A percentile compares a stretch with the other conserved stretches of the same genome.
Evolutionary conservation across 495 filamentous ascomycete genomes (phyloP).

Genomic region (Cladorrhinum samala): DNA sequence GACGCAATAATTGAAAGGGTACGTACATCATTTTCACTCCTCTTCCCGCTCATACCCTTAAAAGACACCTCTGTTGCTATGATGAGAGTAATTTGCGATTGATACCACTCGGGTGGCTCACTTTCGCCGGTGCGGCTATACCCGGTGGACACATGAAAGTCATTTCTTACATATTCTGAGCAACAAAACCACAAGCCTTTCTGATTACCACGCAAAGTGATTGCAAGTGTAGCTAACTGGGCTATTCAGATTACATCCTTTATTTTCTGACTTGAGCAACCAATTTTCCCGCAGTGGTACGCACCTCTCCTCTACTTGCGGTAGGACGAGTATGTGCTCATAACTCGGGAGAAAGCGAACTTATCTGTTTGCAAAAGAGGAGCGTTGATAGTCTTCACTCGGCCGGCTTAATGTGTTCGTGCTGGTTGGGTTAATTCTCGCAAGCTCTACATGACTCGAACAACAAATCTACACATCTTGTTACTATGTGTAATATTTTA

Average conservation of each 20-base stretch:
- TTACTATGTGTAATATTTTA: no score
- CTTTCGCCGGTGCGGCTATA: conserved; percentile 30
- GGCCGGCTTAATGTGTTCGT: conserved; percentile 3
- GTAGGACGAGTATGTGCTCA: conserved; percentile 8
- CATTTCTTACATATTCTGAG: conserved; percentile 33
- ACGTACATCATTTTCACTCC: not conserved
- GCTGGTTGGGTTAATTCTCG: conserved; percentile 4
- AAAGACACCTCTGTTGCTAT: conserved; percentile 9
- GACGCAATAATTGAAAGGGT: no score
- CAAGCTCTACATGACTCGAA: not conserved
- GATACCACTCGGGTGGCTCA: conserved; percentile 24
- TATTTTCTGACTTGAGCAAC: not conserved
- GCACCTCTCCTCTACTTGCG: conserved; percentile 5
- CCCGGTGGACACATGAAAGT: conserved; percentile 26
- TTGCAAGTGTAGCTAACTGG: not conserved
- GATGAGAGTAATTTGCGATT: conserved; percentile 34
- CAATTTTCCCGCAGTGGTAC: conserved; percentile 12
- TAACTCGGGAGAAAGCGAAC: conserved; percentile 13
- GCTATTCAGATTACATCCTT: not conserved
- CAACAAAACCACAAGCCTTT: conserved; percentile 2
- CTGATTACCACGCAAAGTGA: no score
- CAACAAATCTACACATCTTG: no score
- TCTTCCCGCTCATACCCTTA: not conserved
- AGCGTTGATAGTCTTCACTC: conserved; percentile 8
- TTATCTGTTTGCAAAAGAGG: not conserved